These are phyloP conservation scores for Arabidopsis arenosa DNA, from an alignment of 345 rosid genomes.

Conservation along the genomic window DNA sequence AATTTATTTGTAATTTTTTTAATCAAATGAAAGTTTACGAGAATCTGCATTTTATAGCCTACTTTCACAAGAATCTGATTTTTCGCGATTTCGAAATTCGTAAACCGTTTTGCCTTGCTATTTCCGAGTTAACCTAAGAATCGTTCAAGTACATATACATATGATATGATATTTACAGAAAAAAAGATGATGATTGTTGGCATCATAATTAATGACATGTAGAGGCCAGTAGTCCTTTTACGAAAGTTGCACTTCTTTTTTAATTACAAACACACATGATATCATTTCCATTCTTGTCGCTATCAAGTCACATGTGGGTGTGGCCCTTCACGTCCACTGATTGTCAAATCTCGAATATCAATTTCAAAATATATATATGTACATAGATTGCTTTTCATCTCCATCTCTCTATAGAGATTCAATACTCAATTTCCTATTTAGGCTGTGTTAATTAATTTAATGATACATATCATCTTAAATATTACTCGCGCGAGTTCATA, in stretches of 20 bases:
- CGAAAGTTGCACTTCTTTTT: slow-evolving; percentile 36
- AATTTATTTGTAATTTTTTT: background rate
- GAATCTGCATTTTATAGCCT: too few species aligned
- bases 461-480: background rate
- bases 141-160: background rate
- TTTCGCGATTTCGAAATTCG: slow-evolving; percentile 1
- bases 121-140: background rate
- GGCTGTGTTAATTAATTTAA: background rate
- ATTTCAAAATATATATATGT: background rate
- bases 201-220: slow-evolving; percentile 32
- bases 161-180: slow-evolving; percentile 17
- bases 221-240: slow-evolving; percentile 30
- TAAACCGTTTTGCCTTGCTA: background rate
- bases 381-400: background rate
- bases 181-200: slow-evolving; percentile 28
- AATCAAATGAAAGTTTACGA: background rate
- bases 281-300: slow-evolving; percentile 32
- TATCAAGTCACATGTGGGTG: slow-evolving; percentile 44
- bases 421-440: slow-evolving; percentile 9
- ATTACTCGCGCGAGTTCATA: background rate
- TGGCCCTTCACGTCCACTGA: slow-evolving; percentile 41
- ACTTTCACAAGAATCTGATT: background rate
- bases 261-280: slow-evolving; percentile 38
- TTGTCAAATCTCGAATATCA: slow-evolving; percentile 16
- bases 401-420: slow-evolving; percentile 10